These are phyloP conservation scores for Leishmania lainsoni DNA, from an alignment of 208 protist species.

Conservation along the genomic window DNA sequence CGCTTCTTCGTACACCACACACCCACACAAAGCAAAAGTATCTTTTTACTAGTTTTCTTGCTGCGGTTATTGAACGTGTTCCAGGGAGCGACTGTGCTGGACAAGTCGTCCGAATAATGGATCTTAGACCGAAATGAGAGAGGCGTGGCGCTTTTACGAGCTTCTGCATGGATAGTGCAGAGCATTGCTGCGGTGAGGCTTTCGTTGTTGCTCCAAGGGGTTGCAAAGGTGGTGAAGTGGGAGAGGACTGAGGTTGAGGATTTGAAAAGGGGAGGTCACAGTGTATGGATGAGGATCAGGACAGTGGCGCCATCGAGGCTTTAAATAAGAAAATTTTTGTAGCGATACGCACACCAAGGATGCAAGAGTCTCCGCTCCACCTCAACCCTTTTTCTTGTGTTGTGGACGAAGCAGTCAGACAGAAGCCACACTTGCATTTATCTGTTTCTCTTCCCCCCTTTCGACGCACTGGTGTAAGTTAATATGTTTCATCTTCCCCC, in stretches of 20 bases:
- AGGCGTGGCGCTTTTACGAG: background rate
- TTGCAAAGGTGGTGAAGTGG: background rate
- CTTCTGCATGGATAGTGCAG: background rate
- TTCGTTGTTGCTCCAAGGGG: background rate
- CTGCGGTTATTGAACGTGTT: no score
- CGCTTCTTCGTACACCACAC: background rate
- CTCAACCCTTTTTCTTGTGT: slow-evolving; percentile 1
- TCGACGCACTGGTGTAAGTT: background rate
- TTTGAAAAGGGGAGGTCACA: background rate
- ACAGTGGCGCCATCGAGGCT: slow-evolving; percentile 2
- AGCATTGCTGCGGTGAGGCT: background rate
- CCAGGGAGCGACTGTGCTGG: background rate
- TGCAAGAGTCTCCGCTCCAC: no score
- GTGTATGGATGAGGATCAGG: background rate
- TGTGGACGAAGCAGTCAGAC: background rate
- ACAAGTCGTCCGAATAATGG: background rate
- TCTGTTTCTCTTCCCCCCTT: slow-evolving; percentile 3
- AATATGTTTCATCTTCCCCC: background rate
- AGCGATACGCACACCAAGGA: background rate
- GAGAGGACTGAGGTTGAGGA: background rate
- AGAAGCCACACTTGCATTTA: background rate
- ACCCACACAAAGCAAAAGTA: background rate
- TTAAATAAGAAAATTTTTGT: background rate
- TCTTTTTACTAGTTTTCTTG: background rate
- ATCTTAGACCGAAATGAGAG: background rate